phyloP scores from a whole-genome alignment of 345 rosid genomes.

The Eucalyptus curtisii region DNA sequence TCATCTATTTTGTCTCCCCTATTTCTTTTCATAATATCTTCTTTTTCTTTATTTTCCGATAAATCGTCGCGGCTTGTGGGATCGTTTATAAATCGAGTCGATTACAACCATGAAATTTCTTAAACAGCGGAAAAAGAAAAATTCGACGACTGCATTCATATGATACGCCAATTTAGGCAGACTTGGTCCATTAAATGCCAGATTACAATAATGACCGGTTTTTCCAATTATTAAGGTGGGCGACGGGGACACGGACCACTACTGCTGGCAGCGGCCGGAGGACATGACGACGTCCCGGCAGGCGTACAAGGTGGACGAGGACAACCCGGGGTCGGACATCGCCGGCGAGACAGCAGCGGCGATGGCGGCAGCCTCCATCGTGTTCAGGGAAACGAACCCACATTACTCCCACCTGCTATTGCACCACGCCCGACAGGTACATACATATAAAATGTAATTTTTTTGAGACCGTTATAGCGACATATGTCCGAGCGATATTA shows the following conservation, averaged over 20 bases:
- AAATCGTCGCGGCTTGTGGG: fast-evolving
- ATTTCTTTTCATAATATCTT: not conserved
- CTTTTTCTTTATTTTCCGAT: not conserved
- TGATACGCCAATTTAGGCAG: not conserved
- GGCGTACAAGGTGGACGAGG: conserved; percentile 58
- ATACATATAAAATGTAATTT: not conserved
- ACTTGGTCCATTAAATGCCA: not conserved
- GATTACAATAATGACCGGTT: not conserved
- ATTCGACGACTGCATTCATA: not conserved
- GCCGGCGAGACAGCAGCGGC: conserved; percentile 85
- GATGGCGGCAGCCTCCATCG: conserved; percentile 79
- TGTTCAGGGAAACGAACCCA: conserved; percentile 55
- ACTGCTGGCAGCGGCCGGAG: conserved; percentile 97
- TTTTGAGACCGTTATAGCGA: not conserved
- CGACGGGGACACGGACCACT: conserved; percentile 81
- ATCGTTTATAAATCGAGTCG: not conserved
- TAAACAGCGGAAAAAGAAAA: not conserved
- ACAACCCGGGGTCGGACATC: conserved; percentile 73
- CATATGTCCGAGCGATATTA: not conserved
- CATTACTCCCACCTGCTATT: conserved; percentile 60
- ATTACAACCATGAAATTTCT: not conserved
- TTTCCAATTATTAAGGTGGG: conserved; percentile 39
- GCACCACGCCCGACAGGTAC: conserved; percentile 58
- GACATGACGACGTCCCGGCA: conserved; percentile 79
- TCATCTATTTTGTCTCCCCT: not conserved